Percentiles rank a stretch among this genome's conserved stretches.
Conservation (phyloP, 768 basidiomycete genomes). For the Leccinum olivaceopallidum region DNA sequence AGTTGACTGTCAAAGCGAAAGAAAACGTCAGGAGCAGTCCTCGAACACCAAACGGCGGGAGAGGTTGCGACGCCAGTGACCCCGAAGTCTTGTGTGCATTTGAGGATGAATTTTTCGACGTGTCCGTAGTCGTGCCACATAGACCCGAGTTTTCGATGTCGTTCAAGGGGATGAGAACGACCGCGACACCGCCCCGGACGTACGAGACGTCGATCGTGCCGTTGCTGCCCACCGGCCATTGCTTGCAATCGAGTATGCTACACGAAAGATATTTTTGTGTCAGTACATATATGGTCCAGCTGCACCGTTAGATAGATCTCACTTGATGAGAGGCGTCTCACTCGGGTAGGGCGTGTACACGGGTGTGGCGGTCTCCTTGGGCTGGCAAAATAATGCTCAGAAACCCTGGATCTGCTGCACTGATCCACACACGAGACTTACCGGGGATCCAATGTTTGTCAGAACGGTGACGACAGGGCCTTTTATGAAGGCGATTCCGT, state of each 20-base stretch:
- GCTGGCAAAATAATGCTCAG: constrained; percentile 36
- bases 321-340: constrained; percentile 59
- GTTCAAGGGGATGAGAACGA: constrained; percentile 33
- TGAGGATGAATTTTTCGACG: too few species aligned
- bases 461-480: constrained; percentile 59
- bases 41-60: neutral
- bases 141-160: constrained; percentile 38
- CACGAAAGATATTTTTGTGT: neutral
- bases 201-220: constrained; percentile 66
- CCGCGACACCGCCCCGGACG: constrained; percentile 58
- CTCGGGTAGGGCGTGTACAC: constrained; percentile 54
- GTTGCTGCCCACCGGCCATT: constrained; percentile 67
- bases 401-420: neutral
- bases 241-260: constrained; percentile 64
- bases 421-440: constrained; percentile 26
- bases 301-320: constrained; percentile 22
- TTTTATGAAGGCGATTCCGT: constrained; percentile 66
- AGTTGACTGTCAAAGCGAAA: neutral
- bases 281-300: neutral
- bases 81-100: neutral
- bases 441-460: constrained; percentile 77
- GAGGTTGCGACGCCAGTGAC: neutral
- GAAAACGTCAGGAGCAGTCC: neutral
- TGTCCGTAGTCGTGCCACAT: constrained; percentile 28
- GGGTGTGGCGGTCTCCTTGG: constrained; percentile 51